phyloP scores from a whole-genome alignment of 768 basidiomycete species.

The Dacryopinax spathularia region DNA sequence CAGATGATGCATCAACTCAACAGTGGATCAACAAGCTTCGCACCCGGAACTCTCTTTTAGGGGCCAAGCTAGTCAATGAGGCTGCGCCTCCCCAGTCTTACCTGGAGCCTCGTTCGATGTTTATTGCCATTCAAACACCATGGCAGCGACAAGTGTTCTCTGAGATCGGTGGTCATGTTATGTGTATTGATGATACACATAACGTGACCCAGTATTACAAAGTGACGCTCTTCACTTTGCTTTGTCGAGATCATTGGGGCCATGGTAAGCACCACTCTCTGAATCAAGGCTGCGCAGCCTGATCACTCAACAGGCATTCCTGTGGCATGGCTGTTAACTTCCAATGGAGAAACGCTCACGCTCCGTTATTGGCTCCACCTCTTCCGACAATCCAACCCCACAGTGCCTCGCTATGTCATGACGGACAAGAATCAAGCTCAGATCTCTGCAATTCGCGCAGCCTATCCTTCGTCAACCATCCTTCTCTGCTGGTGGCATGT shows the following conservation, averaged over 20 bases:
- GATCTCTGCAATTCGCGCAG: neutral
- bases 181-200: neutral
- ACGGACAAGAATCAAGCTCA: neutral
- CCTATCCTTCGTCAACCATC: neutral
- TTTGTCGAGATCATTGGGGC: neutral
- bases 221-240: neutral
- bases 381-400: neutral
- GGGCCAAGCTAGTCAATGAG: neutral
- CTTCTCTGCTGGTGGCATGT: constrained; percentile 20
- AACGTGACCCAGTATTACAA: neutral
- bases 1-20: neutral
- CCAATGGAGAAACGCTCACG: neutral
- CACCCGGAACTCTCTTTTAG: neutral
- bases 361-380: neutral
- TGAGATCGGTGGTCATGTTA: neutral
- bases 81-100: neutral
- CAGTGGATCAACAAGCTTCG: neutral
- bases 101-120: neutral
- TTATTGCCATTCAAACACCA: neutral
- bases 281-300: neutral
- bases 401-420: neutral
- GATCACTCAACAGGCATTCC: neutral
- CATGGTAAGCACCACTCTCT: neutral
- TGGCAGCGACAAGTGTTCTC: neutral
- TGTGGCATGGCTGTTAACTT: neutral